phyloP scores from a whole-genome alignment of 2,329 filamentous ascomycete species.

The Colletotrichum sp. region DNA sequence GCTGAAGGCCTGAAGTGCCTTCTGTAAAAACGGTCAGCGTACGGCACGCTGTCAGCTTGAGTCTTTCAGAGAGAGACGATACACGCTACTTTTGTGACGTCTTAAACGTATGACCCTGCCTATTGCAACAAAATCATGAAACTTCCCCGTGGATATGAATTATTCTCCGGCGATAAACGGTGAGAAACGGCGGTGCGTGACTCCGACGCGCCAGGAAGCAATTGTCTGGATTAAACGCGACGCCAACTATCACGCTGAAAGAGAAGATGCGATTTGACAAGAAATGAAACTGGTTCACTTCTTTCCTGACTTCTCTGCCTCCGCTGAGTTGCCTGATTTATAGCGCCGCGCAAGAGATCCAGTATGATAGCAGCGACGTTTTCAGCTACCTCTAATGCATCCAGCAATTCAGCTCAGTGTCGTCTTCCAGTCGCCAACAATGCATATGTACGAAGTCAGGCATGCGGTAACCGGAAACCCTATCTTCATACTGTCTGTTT shows the following conservation, averaged over 20 bases:
- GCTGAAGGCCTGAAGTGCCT: neutral
- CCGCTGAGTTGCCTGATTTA: neutral
- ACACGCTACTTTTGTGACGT: neutral
- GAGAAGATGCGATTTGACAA: neutral
- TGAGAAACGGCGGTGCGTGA: neutral
- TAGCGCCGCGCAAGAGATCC: neutral
- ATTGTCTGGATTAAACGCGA: rapidly evolving
- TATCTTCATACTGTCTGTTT: too few species aligned
- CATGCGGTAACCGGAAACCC: too few species aligned
- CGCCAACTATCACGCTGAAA: neutral
- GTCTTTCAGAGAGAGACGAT: neutral
- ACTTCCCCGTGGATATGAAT: rapidly evolving
- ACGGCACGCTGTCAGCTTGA: neutral
- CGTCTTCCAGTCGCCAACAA: too few species aligned
- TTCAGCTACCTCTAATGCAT: neutral
- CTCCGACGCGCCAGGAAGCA: neutral
- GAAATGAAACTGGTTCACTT: neutral
- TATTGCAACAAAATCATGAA: too few species aligned
- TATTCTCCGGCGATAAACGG: neutral
- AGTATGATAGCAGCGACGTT: rapidly evolving
- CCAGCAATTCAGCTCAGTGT: rapidly evolving
- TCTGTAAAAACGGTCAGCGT: neutral
- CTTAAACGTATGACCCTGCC: neutral
- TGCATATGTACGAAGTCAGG: too few species aligned
- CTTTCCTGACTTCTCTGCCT: rapidly evolving